Percentiles rank a stretch among this genome's conserved stretches.
Evolutionary conservation across 352 stramenopile genomes (phyloP).

Genomic region (Peronosclerospora sorghi): DNA sequence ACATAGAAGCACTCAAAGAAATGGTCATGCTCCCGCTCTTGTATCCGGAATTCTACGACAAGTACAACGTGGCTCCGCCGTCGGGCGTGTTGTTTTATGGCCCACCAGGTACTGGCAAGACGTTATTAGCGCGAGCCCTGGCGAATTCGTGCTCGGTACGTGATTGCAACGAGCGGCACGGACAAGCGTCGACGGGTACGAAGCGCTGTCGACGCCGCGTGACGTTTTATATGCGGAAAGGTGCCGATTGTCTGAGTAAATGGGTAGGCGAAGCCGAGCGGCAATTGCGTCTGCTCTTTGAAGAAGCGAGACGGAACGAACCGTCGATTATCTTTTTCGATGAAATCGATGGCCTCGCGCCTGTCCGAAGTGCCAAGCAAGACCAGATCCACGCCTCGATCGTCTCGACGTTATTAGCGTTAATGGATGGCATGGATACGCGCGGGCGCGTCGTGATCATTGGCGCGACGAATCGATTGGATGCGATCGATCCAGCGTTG

Average conservation of each 20-base stretch:
- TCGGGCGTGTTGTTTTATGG: constrained; percentile 86
- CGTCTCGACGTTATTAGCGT: constrained; percentile 85
- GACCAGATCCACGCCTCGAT: constrained; percentile 91
- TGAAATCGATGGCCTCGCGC: constrained; percentile 88
- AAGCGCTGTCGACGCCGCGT: constrained; percentile 39
- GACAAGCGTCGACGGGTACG: too few relatives aligned
- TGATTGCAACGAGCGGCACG: constrained; percentile 2
- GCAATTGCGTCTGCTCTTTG: constrained; percentile 85
- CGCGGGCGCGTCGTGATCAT: constrained; percentile 93
- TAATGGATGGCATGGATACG: constrained; percentile 87
- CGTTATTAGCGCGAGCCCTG: constrained; percentile 78
- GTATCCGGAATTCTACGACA: constrained; percentile 89
- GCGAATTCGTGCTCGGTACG: constrained; percentile 75
- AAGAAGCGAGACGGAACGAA: constrained; percentile 83
- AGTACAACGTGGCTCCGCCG: constrained; percentile 77
- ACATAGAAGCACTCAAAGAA: constrained; percentile 88
- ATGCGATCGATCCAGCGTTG: constrained; percentile 92
- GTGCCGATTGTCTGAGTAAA: constrained; percentile 80
- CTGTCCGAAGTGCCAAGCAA: constrained; percentile 87
- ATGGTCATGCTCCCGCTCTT: constrained; percentile 90
- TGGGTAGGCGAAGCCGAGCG: constrained; percentile 89
- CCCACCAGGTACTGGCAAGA: constrained; percentile 89
- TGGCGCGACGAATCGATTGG: constrained; percentile 95
- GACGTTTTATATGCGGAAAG: constrained; percentile 92
- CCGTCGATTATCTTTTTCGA: constrained; percentile 94